Evolutionary conservation across 306 rosid species (phyloP).

Genomic region (Notholithocarpus densiflorus): DNA sequence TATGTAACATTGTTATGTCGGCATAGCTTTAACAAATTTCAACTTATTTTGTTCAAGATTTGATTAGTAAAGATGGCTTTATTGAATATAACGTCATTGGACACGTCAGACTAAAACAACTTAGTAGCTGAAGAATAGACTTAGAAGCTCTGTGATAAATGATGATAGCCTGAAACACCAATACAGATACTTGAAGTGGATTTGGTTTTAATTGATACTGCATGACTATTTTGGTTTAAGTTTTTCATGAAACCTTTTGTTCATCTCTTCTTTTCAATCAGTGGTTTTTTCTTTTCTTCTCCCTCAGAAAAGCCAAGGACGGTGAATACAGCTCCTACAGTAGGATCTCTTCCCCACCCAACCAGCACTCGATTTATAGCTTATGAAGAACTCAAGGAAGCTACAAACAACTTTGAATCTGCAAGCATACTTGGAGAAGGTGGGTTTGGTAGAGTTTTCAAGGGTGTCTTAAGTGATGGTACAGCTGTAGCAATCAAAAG

Average conservation of each 20-base stretch:
- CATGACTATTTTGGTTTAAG: neutral
- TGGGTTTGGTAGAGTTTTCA: constrained; percentile 89
- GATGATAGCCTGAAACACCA: constrained; percentile 4
- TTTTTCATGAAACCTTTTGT: neutral
- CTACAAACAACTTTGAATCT: constrained; percentile 89
- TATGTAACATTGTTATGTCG: neutral
- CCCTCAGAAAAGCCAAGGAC: constrained; percentile 64
- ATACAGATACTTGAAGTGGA: neutral
- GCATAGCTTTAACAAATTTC: neutral
- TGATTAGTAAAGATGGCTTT: neutral
- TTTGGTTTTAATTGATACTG: neutral
- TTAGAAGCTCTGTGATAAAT: neutral
- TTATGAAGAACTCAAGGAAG: constrained; percentile 91
- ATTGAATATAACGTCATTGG: neutral
- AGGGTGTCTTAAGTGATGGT: constrained; percentile 89
- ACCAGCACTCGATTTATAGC: constrained; percentile 88
- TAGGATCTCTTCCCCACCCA: constrained; percentile 78
- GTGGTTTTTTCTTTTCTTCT: neutral
- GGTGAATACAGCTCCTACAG: constrained; percentile 40
- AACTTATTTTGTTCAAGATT: neutral
- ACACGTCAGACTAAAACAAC: neutral
- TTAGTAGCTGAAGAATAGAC: neutral
- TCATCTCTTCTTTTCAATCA: constrained; percentile 1
- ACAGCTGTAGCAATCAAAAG: constrained; percentile 96
- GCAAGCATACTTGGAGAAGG: constrained; percentile 91